Evolutionary conservation across 1,139 yeast species (phyloP).

Genomic region (Protomyces gravidus): DNA sequence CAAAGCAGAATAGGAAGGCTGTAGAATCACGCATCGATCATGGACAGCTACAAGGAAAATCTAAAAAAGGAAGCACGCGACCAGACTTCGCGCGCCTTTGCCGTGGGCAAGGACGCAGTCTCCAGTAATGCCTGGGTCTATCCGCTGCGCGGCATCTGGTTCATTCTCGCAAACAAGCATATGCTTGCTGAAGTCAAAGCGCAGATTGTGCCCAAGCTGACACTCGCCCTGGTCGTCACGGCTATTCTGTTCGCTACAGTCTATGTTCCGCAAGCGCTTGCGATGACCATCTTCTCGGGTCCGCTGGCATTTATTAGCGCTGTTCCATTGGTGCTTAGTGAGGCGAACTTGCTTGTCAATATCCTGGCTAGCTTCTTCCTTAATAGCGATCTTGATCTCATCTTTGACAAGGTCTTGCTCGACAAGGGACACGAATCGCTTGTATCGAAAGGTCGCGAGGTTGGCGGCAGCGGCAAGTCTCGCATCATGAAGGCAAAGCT

Average conservation of each 20-base stretch:
- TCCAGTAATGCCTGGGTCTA: slow-evolving; percentile 8
- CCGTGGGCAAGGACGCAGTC: slow-evolving; percentile 16
- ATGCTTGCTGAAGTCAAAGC: slow-evolving; percentile 12
- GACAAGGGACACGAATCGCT: slow-evolving; percentile 15
- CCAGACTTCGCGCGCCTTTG: slow-evolving; percentile 18
- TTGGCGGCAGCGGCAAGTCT: neutral
- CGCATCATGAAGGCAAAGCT: slow-evolving; percentile 21
- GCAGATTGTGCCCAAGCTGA: slow-evolving; percentile 17
- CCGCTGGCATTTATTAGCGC: slow-evolving; percentile 27
- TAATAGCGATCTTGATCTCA: slow-evolving; percentile 4
- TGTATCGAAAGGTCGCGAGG: slow-evolving; percentile 17
- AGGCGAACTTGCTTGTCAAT: slow-evolving; percentile 10
- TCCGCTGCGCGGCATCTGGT: slow-evolving; percentile 25
- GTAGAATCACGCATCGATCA: no score
- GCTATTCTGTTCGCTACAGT: slow-evolving; percentile 20
- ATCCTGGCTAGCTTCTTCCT: slow-evolving; percentile 6
- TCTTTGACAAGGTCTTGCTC: slow-evolving; percentile 24
- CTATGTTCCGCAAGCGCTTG: slow-evolving; percentile 23
- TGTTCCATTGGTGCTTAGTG: slow-evolving; percentile 23
- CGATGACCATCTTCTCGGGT: slow-evolving; percentile 18
- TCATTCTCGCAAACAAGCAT: slow-evolving; percentile 1
- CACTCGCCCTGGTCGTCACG: slow-evolving; percentile 3
- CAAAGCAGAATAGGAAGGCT: no score
- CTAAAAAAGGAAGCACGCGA: slow-evolving; percentile 7
- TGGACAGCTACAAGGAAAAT: neutral